phyloP scores from a whole-genome alignment of 345 rosid genomes.

The Angophora floribunda region DNA sequence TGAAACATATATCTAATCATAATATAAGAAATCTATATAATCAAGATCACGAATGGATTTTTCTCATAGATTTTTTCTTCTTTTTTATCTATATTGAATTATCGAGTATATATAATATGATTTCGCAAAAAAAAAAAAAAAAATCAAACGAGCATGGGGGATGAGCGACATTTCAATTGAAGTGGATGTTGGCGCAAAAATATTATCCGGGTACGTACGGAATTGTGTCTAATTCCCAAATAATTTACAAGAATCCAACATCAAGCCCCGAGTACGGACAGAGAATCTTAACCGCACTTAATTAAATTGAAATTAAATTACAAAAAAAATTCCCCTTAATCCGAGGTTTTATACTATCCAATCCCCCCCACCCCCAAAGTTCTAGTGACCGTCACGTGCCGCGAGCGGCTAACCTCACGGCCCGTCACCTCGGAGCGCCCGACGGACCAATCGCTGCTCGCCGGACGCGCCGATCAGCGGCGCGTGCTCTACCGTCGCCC shows the following conservation, averaged over 20 bases:
- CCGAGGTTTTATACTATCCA: neutral
- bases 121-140: neutral
- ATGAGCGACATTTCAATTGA: neutral
- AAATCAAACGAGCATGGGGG: no score
- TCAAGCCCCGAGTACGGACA: neutral
- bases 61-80: accelerated
- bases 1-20: neutral
- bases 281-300: neutral
- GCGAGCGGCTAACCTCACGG: neutral
- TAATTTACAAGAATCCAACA: neutral
- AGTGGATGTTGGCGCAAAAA: neutral
- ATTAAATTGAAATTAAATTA: neutral
- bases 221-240: neutral
- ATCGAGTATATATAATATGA: neutral
- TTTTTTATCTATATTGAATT: accelerated
- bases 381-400: neutral
- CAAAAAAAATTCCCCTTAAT: neutral
- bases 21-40: neutral
- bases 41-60: neutral
- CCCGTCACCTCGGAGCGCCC: neutral
- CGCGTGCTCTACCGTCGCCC: neutral
- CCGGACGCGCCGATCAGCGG: neutral
- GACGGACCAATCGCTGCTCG: neutral
- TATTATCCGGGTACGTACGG: neutral
- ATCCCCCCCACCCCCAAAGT: neutral